phyloP scores from a whole-genome alignment of 495 filamentous ascomycete species.

The Aspergillus conjunctus region DNA sequence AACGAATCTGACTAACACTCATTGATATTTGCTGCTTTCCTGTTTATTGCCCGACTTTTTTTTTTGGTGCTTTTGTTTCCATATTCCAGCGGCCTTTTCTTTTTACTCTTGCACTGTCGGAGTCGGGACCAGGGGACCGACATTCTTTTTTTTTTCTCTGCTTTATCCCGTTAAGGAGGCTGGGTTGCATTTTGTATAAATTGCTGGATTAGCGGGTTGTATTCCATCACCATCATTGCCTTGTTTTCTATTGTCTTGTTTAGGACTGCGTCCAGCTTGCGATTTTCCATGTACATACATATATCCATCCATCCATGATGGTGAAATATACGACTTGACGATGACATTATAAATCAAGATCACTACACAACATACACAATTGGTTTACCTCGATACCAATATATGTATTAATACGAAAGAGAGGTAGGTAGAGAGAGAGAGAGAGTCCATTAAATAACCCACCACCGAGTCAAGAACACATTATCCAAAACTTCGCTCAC shows the following conservation, averaged over 20 bases:
- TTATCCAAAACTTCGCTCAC: no score
- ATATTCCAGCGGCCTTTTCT: not conserved
- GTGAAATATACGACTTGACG: slow-evolving; percentile 21
- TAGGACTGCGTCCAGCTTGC: not conserved
- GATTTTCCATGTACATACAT: slow-evolving; percentile 15
- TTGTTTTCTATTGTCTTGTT: not conserved
- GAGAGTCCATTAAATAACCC: no score
- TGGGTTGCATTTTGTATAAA: not conserved
- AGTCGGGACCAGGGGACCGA: not conserved
- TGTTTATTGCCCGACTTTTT: not conserved
- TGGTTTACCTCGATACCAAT: no score
- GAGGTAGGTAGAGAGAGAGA: no score
- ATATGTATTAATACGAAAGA: no score
- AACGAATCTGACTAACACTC: not conserved
- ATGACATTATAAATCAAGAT: slow-evolving; percentile 2
- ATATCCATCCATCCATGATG: not conserved
- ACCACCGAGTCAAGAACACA: no score
- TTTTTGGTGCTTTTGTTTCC: not conserved
- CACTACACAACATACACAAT: not conserved
- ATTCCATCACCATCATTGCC: not conserved
- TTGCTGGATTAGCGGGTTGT: slow-evolving; percentile 1
- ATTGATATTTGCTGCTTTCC: not conserved
- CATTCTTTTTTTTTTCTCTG: slow-evolving; percentile 1
- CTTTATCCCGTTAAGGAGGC: not conserved
- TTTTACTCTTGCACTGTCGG: not conserved